Evolutionary conservation across 495 filamentous ascomycete species (phyloP).

Genomic region (Aspergillus sclerotiicarbonarius): DNA sequence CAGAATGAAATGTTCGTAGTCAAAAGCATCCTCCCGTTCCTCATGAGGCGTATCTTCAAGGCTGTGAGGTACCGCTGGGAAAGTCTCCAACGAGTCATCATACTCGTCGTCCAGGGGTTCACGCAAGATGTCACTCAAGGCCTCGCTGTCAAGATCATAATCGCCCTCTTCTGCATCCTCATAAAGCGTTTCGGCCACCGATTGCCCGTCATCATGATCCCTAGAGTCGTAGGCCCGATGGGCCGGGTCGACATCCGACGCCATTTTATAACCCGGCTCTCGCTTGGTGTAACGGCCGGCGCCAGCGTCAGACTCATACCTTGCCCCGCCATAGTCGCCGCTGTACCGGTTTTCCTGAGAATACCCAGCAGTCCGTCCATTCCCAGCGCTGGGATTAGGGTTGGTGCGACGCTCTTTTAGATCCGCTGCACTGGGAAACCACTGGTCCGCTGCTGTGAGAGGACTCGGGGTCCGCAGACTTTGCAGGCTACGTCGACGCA

Average conservation of each 20-base stretch:
- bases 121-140: constrained; percentile 40
- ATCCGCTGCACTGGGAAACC: constrained; percentile 60
- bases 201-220: constrained; percentile 33
- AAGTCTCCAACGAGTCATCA: constrained; percentile 24
- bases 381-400: constrained; percentile 35
- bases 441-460: constrained; percentile 74
- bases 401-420: constrained; percentile 26
- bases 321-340: constrained; percentile 10
- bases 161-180: constrained; percentile 56
- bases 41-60: constrained; percentile 64
- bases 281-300: neutral
- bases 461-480: constrained; percentile 82
- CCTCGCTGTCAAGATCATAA: constrained; percentile 32
- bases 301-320: neutral
- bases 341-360: constrained; percentile 29
- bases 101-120: constrained; percentile 44
- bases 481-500: constrained; percentile 80
- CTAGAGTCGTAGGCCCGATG: constrained; percentile 8
- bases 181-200: constrained; percentile 52
- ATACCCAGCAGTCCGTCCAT: constrained; percentile 25
- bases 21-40: constrained; percentile 94
- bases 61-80: constrained; percentile 21
- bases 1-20: constrained; percentile 94
- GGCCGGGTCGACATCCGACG: constrained; percentile 8
- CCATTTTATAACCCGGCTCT: neutral